Evolutionary conservation across 495 filamentous ascomycete genomes (phyloP), one percentile per base, ranked within the genome.

Genomic region (Pyrenula aspistea): DNA sequence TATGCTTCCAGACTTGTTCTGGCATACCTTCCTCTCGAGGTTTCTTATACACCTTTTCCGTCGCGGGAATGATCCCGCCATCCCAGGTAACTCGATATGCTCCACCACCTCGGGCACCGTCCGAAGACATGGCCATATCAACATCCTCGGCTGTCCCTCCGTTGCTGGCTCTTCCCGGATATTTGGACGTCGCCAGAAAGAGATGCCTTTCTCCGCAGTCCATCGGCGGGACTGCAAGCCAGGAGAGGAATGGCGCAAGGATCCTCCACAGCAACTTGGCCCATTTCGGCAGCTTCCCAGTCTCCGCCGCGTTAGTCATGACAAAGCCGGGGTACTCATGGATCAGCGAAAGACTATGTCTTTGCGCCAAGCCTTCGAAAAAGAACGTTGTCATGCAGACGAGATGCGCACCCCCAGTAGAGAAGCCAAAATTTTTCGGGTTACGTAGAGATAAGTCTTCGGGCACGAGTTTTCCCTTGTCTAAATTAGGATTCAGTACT

Each of bases 1-100:
- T 72, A 62, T 73, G 71, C 49, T 69, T 68, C 67, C 65, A 71
- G n/a, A 73, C 62, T 49, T 59, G 63, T 53, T 60, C 57, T 12
- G 52, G 49, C 50, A 68, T 56, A 4, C 61, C 71, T 24, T 70
- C 47, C 22, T 63, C 60, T 11, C 66, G 55, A 55, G 68, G 70
- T 20, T 66, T 60, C 19, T 55, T 25, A 57, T 70, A 56, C 2
- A 68, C 15, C 15, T 59, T 55, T 22, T 53, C 52, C 22, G 70
- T 63, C 0, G 60, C 64, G 4, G 31, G 31, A n/a, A 55, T 56
- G 10, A 64, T 55, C 24, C 67, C 66, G 12, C 70, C 65, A 58
- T 70, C 61, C 67, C 68, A 73, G 54, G 67, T 65, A 0, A 71
- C 62, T 24, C 62, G 51, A 61, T 74, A 74, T 2, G 59, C 69